Conservation (phyloP, 2,329 filamentous ascomycete genomes). For the Alternaria tenuissima region DNA sequence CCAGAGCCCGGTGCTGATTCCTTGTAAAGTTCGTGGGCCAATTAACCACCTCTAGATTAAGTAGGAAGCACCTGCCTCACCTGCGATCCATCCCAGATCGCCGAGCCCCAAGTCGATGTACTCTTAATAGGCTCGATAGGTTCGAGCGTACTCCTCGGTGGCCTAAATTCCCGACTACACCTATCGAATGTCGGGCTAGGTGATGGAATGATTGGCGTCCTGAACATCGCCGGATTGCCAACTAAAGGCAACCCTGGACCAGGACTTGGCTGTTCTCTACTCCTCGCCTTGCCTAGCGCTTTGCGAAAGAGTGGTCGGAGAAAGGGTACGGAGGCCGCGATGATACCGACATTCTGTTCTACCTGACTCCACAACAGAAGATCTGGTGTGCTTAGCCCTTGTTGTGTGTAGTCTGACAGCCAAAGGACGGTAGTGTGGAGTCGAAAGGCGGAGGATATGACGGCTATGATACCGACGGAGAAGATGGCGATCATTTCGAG, state of each 20-base stretch:
- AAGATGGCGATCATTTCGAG: slow-evolving; percentile 56
- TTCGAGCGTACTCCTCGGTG: slow-evolving; percentile 19
- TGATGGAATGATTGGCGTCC: slow-evolving; percentile 37
- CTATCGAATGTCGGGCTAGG: slow-evolving; percentile 28
- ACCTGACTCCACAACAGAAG: slow-evolving; percentile 45
- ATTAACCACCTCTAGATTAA: background rate
- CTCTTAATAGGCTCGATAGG: slow-evolving; percentile 25
- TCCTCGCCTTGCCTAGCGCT: slow-evolving; percentile 11
- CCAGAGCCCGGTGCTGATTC: background rate
- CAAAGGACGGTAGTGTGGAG: slow-evolving; percentile 39
- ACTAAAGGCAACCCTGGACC: slow-evolving; percentile 23
- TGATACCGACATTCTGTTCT: slow-evolving; percentile 43
- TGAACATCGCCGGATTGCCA: slow-evolving; percentile 12
- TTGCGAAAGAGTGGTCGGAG: slow-evolving; percentile 37
- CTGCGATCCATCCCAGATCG: slow-evolving; percentile 26
- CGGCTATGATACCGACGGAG: slow-evolving; percentile 42
- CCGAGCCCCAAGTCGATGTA: slow-evolving; percentile 15
- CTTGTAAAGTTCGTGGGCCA: background rate
- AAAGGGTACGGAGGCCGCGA: slow-evolving; percentile 45
- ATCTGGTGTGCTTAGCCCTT: slow-evolving; percentile 26
- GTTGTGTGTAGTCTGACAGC: slow-evolving; percentile 28
- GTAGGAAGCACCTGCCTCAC: slow-evolving; percentile 15
- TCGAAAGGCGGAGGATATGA: slow-evolving; percentile 42
- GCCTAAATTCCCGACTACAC: slow-evolving; percentile 25
- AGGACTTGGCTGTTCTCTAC: slow-evolving; percentile 23